Evolutionary conservation across 306 rosid species (phyloP).

Genomic region (Cicer bijugum): DNA sequence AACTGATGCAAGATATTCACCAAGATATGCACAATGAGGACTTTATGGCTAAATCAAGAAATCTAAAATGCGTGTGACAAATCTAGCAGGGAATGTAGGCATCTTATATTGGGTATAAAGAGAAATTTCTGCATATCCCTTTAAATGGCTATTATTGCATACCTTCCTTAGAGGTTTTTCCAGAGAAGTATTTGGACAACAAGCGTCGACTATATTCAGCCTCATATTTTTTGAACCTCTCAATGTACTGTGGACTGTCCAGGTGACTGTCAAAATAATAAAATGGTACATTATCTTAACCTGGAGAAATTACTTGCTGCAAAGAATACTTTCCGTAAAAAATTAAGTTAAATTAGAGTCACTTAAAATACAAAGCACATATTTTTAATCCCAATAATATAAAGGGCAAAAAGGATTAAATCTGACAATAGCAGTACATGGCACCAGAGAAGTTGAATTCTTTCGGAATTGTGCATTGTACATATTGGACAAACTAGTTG

Average conservation of each 20-base stretch:
- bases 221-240: slow-evolving; percentile 53
- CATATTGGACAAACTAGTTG: slow-evolving; percentile 7
- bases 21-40: not conserved
- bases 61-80: slow-evolving; percentile 21
- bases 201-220: slow-evolving; percentile 50
- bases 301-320: slow-evolving; percentile 20
- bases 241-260: slow-evolving; percentile 50
- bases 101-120: slow-evolving; percentile 29
- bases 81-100: slow-evolving; percentile 34
- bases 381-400: not conserved
- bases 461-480: slow-evolving; percentile 14
- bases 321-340: slow-evolving; percentile 21
- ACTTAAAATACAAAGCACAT: slow-evolving; percentile 23
- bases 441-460: not conserved
- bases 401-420: slow-evolving; percentile 13
- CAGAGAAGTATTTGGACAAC: slow-evolving; percentile 55
- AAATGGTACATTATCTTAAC: slow-evolving; percentile 26
- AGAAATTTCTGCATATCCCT: slow-evolving; percentile 18
- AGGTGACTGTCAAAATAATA: slow-evolving; percentile 52
- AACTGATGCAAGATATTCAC: slow-evolving; percentile 15
- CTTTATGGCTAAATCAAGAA: slow-evolving; percentile 30
- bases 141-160: slow-evolving; percentile 36
- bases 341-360: slow-evolving; percentile 16
- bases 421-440: slow-evolving; percentile 5
- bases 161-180: slow-evolving; percentile 52